phyloP scores from a whole-genome alignment of 176 grass and related monocot genomes.

The Raddia distichophylla region DNA sequence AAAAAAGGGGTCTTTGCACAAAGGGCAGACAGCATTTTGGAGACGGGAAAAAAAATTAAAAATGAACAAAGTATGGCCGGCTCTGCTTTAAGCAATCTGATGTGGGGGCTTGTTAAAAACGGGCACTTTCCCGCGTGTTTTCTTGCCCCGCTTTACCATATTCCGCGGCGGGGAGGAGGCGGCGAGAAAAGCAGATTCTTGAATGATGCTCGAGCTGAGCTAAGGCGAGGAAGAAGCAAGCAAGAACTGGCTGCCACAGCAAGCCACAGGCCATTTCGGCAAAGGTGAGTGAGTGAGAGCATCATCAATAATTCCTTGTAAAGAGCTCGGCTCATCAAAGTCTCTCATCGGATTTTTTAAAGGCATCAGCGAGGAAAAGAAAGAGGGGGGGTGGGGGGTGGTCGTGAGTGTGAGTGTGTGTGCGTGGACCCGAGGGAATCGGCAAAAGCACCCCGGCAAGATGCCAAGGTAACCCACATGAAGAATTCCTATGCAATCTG shows the following conservation, averaged over 20 bases:
- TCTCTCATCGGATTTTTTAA: constrained; percentile 50
- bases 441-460: constrained; percentile 41
- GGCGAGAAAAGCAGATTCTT: constrained; percentile 52
- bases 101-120: constrained; percentile 41
- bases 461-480: constrained; percentile 50
- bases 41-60: constrained; percentile 32
- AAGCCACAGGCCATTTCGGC: constrained; percentile 50
- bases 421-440: constrained; percentile 52
- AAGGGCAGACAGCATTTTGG: constrained; percentile 42
- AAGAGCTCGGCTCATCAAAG: constrained; percentile 68
- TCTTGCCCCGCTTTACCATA: constrained; percentile 49
- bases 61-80: constrained; percentile 41
- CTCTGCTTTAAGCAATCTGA: constrained; percentile 48
- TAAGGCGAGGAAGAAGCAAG: constrained; percentile 9
- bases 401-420: constrained; percentile 1
- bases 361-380: constrained; percentile 45
- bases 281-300: constrained; percentile 46
- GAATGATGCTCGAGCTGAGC: constrained; percentile 48
- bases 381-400: constrained; percentile 14
- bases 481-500: constrained; percentile 33
- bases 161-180: constrained; percentile 21
- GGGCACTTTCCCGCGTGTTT: constrained; percentile 46
- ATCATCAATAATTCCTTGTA: constrained; percentile 55
- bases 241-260: constrained; percentile 34
- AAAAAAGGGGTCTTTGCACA: constrained; percentile 5